Percentiles rank a stretch among this genome's conserved stretches.
These are phyloP conservation scores for Botrytis sinoallii DNA, from an alignment of 2,329 filamentous ascomycete species.

Conservation along the genomic window DNA sequence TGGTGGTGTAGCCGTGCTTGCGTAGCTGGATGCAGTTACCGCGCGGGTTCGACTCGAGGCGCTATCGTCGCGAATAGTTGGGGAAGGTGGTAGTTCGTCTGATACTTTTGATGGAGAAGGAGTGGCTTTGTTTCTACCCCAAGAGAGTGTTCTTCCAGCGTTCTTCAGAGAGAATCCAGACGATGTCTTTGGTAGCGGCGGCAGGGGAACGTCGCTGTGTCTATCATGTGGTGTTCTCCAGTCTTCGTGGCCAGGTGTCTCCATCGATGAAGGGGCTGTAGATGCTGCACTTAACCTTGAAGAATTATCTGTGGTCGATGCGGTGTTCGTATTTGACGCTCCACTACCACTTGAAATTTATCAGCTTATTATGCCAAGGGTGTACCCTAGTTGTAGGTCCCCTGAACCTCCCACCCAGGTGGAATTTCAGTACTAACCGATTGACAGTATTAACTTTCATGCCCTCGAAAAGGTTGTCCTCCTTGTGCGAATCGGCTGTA, in stretches of 20 bases:
- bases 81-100: constrained; percentile 24
- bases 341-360: constrained; percentile 36
- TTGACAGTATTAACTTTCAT: constrained; percentile 31
- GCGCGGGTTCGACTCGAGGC: constrained; percentile 30
- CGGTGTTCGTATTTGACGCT: constrained; percentile 38
- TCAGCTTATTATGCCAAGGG: constrained; percentile 24
- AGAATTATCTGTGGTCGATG: constrained; percentile 39
- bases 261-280: constrained; percentile 38
- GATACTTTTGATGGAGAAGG: constrained; percentile 28
- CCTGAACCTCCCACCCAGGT: neutral
- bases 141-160: constrained; percentile 38
- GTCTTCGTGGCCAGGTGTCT: constrained; percentile 32
- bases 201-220: constrained; percentile 34
- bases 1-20: constrained; percentile 38
- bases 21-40: constrained; percentile 37
- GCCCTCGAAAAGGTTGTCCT: constrained; percentile 38
- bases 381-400: constrained; percentile 20
- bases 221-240: constrained; percentile 35
- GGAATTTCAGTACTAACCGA: constrained; percentile 34
- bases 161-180: constrained; percentile 36
- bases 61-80: constrained; percentile 29
- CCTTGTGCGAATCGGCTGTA: constrained; percentile 31
- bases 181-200: constrained; percentile 34
- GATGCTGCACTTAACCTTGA: constrained; percentile 39
- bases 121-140: constrained; percentile 34